A percentile compares a stretch with the other conserved stretches of the same genome.
These are phyloP conservation scores for Cryptococcus jaspeensis DNA, from an alignment of 1,284 basidiomycete species.

Conservation along the genomic window DNA sequence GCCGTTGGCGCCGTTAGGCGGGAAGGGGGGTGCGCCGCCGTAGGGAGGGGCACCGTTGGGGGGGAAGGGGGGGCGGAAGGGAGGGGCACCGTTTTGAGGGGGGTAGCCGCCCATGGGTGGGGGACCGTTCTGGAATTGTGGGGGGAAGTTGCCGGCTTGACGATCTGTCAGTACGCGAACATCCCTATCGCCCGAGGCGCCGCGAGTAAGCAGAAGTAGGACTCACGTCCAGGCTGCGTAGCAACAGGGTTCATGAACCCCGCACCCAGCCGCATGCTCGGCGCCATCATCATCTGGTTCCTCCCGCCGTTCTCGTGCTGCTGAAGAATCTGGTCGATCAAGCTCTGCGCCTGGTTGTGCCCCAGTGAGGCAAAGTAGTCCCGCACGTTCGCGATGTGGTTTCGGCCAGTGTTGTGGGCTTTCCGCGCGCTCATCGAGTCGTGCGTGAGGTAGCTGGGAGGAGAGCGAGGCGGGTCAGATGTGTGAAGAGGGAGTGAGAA, in stretches of 20 bases:
- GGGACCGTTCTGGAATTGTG: not conserved
- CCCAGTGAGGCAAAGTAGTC: constrained; percentile 96
- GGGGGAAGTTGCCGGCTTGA: not conserved
- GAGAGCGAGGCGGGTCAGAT: not conserved
- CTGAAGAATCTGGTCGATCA: constrained; percentile 92
- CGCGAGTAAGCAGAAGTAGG: constrained; percentile 1
- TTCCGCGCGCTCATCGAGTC: constrained; percentile 68
- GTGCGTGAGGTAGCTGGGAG: constrained; percentile 31
- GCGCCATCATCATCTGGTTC: constrained; percentile 62
- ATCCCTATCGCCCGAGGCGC: not conserved
- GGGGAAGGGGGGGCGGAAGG: constrained; percentile 60
- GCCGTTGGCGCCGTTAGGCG: constrained; percentile 17
- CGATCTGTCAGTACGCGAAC: not conserved
- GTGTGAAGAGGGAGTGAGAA: not conserved
- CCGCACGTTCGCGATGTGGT: constrained; percentile 92
- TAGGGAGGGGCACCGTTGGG: constrained; percentile 52
- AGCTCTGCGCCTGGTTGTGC: constrained; percentile 91
- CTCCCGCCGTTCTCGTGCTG: constrained; percentile 68
- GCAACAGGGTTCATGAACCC: constrained; percentile 46
- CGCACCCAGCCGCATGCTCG: constrained; percentile 57
- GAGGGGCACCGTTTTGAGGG: constrained; percentile 17
- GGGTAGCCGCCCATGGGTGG: constrained; percentile 36
- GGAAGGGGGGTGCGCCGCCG: constrained; percentile 30
- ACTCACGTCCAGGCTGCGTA: constrained; percentile 18
- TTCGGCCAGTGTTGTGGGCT: constrained; percentile 95